Evolutionary conservation across 1,284 basidiomycete genomes (phyloP), one percentile per base, ranked within the genome.

Genomic region (Jaminaea rosea): DNA sequence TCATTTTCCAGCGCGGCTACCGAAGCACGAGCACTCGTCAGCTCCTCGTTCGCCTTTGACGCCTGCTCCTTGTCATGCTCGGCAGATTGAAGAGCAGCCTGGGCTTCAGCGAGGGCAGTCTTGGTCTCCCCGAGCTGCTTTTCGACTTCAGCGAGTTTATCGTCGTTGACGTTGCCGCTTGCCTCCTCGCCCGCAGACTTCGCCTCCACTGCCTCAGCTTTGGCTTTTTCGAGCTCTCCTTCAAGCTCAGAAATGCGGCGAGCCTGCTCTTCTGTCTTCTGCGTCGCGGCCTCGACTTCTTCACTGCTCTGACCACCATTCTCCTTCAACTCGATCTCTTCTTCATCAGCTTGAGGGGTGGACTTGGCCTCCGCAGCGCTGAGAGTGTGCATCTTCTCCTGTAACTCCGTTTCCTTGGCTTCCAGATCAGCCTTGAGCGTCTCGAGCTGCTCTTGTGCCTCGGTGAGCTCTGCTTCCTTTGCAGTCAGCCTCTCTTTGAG

Each of bases 361-460:
- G 59, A 45, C 32, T 56, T 59, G 44, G 63, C 63, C 15, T 63
- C 61, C 42, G 59, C 61, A 3, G 54, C 58, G 17, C 54, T 55
- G n/a, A 64, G 53, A 19, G 55, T 57, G 32, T 58, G 52, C 4
- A 57, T 62, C 46, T 59, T 60, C 49, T 55, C 52, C 45, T 62
- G 60, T 19, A 64, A 58, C 49, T 60, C 59, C 26, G 53, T 55
- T 28, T 63, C 61, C 46, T 63, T 61, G 39, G 55, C 45, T 45
- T 63, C 61, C 32, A 63, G 59, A 8, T 63, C 63, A 21, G 48
- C 44, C 39, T 63, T 59, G 45, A 65, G 53, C 24, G 47, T 47
- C 28, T 58, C 46, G 28, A 65, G 26, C 48, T 63, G 59, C 4
- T 61, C 63, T 47, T 52, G 55, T 24, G 58, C 56, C 31, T 63